Base-by-base conservation (phyloP, 2,329 filamentous ascomycete species). In the Arthrinium phaeospermum region DNA sequence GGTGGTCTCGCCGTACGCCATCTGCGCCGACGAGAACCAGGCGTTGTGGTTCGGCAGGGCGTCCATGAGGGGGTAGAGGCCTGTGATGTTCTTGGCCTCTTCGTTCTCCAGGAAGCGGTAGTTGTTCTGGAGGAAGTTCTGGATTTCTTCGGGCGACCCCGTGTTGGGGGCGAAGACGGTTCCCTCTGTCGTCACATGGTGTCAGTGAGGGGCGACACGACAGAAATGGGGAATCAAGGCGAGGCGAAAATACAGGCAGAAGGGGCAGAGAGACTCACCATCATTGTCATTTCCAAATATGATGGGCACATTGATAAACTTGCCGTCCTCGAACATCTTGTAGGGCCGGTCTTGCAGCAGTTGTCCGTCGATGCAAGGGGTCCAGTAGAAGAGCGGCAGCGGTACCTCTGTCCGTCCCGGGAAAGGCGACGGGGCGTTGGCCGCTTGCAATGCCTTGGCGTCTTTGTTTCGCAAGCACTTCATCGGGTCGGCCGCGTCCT, bases 291-390 rank as follows among this genome's bases (percentile, higher is more conserved):
- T 83, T 27, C 86, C 86, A 69, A 85, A 81, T 16, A 88, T 75
- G 37, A 86, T 74, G 0, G 86, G 86, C 37, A 88, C 84, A 44
- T 81, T 79, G 72, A 85, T 72, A 72, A 86, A 86, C 8, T 79
- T 75, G 0, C 85, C 84, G 1, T 77, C 75, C 8, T 80, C 76
- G 57, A 85, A 86, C 71, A 87, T 77, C 4, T 71, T 74, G 53
- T 83, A 85, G 1, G 85, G 83, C 13, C 82, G 78, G 71, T 86
- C 85, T 4, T 74, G 77, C 16, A 88, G 75, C 13, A 88, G 76
- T 6, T 82, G 82, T 10, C 85, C 87, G 71, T 89, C 87, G 7
- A 88, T 78, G 68, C 84, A 86, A 0, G 87, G 87, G 3, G 85
- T 83, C 85, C 85, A 89, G 79, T 87, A 88, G 75, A 87, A 89